Percentiles rank a stretch among this genome's conserved stretches.
Evolutionary conservation across 306 rosid genomes (phyloP).

Genomic region (Citrullus colocynthis): DNA sequence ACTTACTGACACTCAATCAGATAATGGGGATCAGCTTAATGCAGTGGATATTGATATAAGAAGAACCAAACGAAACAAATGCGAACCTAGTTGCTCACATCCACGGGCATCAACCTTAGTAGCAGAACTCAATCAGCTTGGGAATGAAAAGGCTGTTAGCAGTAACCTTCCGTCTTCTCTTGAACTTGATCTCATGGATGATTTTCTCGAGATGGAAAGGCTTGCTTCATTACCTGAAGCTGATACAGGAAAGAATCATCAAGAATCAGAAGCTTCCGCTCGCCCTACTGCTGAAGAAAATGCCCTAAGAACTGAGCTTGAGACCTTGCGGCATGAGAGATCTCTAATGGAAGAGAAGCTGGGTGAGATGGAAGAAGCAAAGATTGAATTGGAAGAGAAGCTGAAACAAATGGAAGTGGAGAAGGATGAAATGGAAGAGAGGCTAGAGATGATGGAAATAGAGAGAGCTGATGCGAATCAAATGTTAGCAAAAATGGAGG

Average conservation of each 20-base stretch:
- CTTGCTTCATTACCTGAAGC: slow-evolving; percentile 58
- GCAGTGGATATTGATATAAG: slow-evolving; percentile 27
- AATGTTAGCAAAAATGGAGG: not conserved
- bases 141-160: slow-evolving; percentile 39
- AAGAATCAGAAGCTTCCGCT: slow-evolving; percentile 26
- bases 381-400: slow-evolving; percentile 26
- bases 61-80: slow-evolving; percentile 45
- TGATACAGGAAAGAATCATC: slow-evolving; percentile 22
- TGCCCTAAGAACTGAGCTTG: slow-evolving; percentile 46
- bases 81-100: slow-evolving; percentile 48
- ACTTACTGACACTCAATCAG: slow-evolving; percentile 64
- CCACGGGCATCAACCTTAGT: slow-evolving; percentile 66
- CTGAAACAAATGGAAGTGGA: slow-evolving; percentile 12
- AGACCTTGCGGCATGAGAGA: slow-evolving; percentile 39
- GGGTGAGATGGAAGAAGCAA: slow-evolving; percentile 38
- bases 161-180: slow-evolving; percentile 39
- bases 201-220: slow-evolving; percentile 93
- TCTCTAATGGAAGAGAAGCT: slow-evolving; percentile 42
- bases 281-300: slow-evolving; percentile 22
- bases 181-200: slow-evolving; percentile 80
- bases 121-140: slow-evolving; percentile 76
- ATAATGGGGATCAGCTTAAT: slow-evolving; percentile 43
- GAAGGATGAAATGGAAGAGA: slow-evolving; percentile 15
- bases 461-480: slow-evolving; percentile 16
- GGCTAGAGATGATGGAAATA: slow-evolving; percentile 14